Evolutionary conservation across 2,329 filamentous ascomycete species (phyloP), one percentile per base, ranked within the genome.

Genomic region (Claviceps sorghi): DNA sequence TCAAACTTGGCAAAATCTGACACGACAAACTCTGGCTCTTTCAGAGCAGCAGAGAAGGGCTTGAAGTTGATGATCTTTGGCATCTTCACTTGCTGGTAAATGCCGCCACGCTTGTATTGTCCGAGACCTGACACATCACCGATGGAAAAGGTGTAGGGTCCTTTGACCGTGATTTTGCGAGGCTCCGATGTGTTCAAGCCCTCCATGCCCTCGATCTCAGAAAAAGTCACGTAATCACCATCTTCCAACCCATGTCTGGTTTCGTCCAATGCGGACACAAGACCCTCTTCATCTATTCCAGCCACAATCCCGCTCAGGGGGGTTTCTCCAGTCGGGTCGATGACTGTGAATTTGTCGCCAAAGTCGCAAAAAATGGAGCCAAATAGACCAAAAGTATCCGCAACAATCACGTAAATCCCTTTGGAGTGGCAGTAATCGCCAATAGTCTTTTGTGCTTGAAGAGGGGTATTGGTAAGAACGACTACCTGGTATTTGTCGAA

Each of bases 1-100:
- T 97, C 93, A 59, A 96, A 97, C 69, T 98, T 98, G 69, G 93
- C 93, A 64, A 90, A 98, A 67, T 98, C 93, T 22, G 93, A 95
- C 55, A 95, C 80, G 62, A 97, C 71, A 57, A 94, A 82, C 62
- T 96, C 91, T 2, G 93, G 93, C 53, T 88, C 86, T 69, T 88
- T 88, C 53, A 96, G 69, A 55, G 95, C 80, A 50, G 80, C 72
- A 43, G 82, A 82, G 53, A 96, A 79, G 42, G 82, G 76, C 72
- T 95, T 87, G 71, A 97, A 98, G 65, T 93, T 80, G 62, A 97
- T 71, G 52, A 88, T 80, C 72, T 93, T 95, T 49, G 93, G 93
- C 91, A 96, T 96, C 78, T 97, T 98, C 68, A 97, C 93, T 69
- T 98, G 93, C 41, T 87, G 84, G 68, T 86, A 98, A 54, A 95